Evolutionary conservation across 2,329 filamentous ascomycete genomes (phyloP).

Genomic region (Graphiopsis chlorocephala): DNA sequence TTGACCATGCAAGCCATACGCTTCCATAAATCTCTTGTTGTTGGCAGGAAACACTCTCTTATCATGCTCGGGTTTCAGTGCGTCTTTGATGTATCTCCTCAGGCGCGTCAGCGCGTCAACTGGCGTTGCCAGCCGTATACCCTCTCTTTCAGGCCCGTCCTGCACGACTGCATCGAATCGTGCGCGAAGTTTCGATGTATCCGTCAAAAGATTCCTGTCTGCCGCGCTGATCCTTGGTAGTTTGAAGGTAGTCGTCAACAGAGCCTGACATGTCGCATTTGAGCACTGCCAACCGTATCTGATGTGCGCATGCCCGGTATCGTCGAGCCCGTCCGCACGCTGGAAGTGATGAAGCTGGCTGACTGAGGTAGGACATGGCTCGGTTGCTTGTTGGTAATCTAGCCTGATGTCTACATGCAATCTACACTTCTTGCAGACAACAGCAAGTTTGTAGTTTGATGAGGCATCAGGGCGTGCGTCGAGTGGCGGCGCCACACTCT

Average conservation of each 20-base stretch:
- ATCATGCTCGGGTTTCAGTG: conserved; percentile 49
- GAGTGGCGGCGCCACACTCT: conserved; percentile 49
- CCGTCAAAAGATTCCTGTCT: conserved; percentile 52
- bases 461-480: conserved; percentile 39
- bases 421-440: conserved; percentile 61
- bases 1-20: conserved; percentile 51
- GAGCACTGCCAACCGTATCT: conserved; percentile 57
- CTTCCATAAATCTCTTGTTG: conserved; percentile 64
- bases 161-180: conserved; percentile 54
- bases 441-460: conserved; percentile 55
- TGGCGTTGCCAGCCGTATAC: conserved; percentile 50
- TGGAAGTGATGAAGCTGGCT: conserved; percentile 62
- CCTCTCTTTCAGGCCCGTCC: conserved; percentile 54
- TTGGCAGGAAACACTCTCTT: conserved; percentile 55
- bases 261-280: conserved; percentile 53
- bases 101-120: conserved; percentile 57
- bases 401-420: conserved; percentile 60
- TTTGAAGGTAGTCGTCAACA: conserved; percentile 52
- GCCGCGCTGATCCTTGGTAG: conserved; percentile 51
- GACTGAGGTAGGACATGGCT: conserved; percentile 47
- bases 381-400: conserved; percentile 45
- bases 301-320: conserved; percentile 32
- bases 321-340: conserved; percentile 19
- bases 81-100: conserved; percentile 59
- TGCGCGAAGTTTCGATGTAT: conserved; percentile 50